Evolutionary conservation across 805 yeast species (phyloP).

Genomic region (Metschnikowia santaceciliae): DNA sequence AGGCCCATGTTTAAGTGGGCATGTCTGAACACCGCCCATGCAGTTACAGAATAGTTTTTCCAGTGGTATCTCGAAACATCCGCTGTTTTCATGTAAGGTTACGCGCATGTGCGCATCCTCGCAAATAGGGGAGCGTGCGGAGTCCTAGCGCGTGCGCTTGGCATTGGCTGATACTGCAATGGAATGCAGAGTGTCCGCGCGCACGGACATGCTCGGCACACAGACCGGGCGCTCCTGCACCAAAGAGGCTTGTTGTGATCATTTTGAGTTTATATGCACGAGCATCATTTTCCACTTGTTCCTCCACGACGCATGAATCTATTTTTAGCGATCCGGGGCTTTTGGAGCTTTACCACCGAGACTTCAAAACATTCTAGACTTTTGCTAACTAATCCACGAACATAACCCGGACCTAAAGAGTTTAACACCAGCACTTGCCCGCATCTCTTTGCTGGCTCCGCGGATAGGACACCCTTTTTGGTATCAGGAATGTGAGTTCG

Average conservation of each 20-base stretch:
- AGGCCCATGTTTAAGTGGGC: neutral
- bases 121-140: slow-evolving; percentile 2
- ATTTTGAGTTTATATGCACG: neutral
- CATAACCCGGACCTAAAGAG: too few relatives aligned
- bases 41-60: neutral
- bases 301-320: slow-evolving; percentile 2
- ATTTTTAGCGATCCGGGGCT: neutral
- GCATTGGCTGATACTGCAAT: slow-evolving; percentile 3
- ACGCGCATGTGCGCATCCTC: neutral
- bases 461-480: neutral
- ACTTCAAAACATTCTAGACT: neutral
- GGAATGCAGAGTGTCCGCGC: neutral
- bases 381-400: too few relatives aligned
- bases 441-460: too few relatives aligned
- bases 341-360: neutral
- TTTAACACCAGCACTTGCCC: too few relatives aligned
- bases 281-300: neutral
- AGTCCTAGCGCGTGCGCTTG: neutral
- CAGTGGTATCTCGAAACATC: neutral
- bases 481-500: neutral
- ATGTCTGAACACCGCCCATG: neutral
- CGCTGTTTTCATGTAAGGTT: neutral
- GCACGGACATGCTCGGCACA: neutral
- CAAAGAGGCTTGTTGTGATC: neutral
- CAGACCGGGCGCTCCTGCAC: neutral